These are phyloP conservation scores for Penicillium concentricum DNA, from an alignment of 2,329 filamentous ascomycete species.

Conservation along the genomic window DNA sequence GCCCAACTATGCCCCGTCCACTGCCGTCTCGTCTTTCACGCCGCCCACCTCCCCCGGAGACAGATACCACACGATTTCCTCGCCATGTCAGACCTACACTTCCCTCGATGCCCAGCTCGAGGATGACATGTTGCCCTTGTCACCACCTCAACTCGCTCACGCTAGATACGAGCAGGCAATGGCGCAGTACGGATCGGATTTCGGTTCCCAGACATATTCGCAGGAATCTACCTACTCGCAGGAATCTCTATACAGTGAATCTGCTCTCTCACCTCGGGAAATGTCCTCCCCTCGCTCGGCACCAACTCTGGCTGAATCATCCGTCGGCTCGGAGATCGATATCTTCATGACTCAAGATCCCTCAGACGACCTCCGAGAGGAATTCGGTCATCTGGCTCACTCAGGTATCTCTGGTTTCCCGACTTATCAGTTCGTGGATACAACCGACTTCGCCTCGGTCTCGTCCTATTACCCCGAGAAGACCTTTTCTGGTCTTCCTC, in stretches of 20 bases:
- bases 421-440: slow-evolving; percentile 20
- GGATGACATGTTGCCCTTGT: slow-evolving; percentile 37
- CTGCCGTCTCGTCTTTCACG: slow-evolving; percentile 47
- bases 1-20: slow-evolving; percentile 44
- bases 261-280: slow-evolving; percentile 30
- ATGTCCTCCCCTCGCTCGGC: slow-evolving; percentile 40
- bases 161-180: slow-evolving; percentile 25
- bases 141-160: slow-evolving; percentile 28
- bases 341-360: slow-evolving; percentile 41
- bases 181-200: slow-evolving; percentile 16
- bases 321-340: slow-evolving; percentile 40
- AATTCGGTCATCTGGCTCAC: slow-evolving; percentile 31
- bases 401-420: slow-evolving; percentile 34
- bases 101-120: slow-evolving; percentile 42
- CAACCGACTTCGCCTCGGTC: slow-evolving; percentile 30
- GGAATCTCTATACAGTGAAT: slow-evolving; percentile 32
- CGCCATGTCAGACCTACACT: slow-evolving; percentile 34
- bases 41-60: slow-evolving; percentile 48
- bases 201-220: slow-evolving; percentile 20
- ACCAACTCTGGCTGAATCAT: slow-evolving; percentile 36
- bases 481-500: slow-evolving; percentile 23
- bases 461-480: slow-evolving; percentile 39
- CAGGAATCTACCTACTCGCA: slow-evolving; percentile 27
- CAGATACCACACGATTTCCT: slow-evolving; percentile 40
- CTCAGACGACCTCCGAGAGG: slow-evolving; percentile 28